A percentile compares a stretch with the other conserved stretches of the same genome.
These are phyloP conservation scores for Fusarium sp. DNA, from an alignment of 2,329 filamentous ascomycete genomes.

Conservation along the genomic window DNA sequence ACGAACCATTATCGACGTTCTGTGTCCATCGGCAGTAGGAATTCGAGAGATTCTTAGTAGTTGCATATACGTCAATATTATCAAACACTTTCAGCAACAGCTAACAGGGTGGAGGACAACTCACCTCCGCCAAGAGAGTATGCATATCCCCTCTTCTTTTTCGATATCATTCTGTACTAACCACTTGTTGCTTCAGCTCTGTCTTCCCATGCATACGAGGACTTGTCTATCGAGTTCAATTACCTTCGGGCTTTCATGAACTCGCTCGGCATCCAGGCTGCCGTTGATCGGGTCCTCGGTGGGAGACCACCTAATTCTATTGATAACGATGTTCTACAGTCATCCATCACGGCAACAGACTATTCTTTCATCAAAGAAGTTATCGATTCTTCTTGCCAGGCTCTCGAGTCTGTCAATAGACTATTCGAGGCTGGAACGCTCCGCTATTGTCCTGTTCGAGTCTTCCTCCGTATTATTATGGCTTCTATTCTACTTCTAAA, in stretches of 20 bases:
- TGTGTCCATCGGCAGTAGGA: conserved; percentile 60
- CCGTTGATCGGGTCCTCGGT: conserved; percentile 59
- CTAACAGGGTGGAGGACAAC: conserved; percentile 16
- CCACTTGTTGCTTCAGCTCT: accelerated
- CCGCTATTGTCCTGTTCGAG: conserved; percentile 66
- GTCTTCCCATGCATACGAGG: not conserved
- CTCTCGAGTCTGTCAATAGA: conserved; percentile 63
- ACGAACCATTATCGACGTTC: conserved; percentile 27
- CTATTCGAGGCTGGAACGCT: conserved; percentile 61
- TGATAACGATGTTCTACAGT: conserved; percentile 47
- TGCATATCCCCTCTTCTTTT: not conserved
- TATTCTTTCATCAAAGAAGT: conserved; percentile 69
- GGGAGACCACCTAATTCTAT: not conserved
- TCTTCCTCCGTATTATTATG: conserved; percentile 67
- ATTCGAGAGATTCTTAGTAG: conserved; percentile 15
- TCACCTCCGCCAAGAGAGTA: conserved; percentile 14
- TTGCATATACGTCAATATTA: conserved; percentile 24
- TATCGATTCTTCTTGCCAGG: conserved; percentile 65
- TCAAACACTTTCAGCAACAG: conserved; percentile 37
- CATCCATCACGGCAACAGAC: conserved; percentile 60
- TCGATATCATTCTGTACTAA: accelerated
- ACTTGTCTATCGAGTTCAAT: conserved; percentile 60
- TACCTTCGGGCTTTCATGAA: conserved; percentile 60
- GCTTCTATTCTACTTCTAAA: conserved; percentile 68
- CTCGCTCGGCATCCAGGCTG: conserved; percentile 67